Evolutionary conservation across 768 basidiomycete genomes (phyloP).

Genomic region (Galerina marginata): DNA sequence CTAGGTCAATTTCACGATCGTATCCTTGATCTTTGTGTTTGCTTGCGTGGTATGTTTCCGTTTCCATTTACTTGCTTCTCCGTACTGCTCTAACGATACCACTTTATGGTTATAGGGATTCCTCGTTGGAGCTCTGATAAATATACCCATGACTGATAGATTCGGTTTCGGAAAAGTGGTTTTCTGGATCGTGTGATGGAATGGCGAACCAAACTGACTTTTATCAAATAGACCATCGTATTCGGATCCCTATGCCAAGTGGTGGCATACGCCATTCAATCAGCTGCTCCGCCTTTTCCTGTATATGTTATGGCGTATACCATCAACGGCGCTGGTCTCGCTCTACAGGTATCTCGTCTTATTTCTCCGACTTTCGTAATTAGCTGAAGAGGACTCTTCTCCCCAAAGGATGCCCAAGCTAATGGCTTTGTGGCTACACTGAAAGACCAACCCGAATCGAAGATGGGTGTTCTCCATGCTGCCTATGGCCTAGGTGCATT

Average conservation of each 20-base stretch:
- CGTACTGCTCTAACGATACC: neutral
- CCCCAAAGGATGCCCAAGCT: slow-evolving; percentile 67
- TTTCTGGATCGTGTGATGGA: neutral
- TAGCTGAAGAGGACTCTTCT: neutral
- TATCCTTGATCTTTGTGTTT: slow-evolving; percentile 63
- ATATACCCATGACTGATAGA: slow-evolving; percentile 42
- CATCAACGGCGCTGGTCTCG: slow-evolving; percentile 49
- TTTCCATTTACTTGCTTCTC: neutral
- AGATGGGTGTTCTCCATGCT: slow-evolving; percentile 60
- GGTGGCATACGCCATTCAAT: slow-evolving; percentile 57
- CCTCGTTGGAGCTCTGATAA: slow-evolving; percentile 42
- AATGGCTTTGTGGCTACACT: slow-evolving; percentile 72
- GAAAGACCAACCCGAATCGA: slow-evolving; percentile 57
- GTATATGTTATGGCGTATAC: slow-evolving; percentile 55
- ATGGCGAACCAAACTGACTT: neutral
- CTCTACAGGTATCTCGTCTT: slow-evolving; percentile 45
- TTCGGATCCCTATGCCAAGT: slow-evolving; percentile 56
- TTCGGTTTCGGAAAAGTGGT: slow-evolving; percentile 51
- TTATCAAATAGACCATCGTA: slow-evolving; percentile 21
- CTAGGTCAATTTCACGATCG: slow-evolving; percentile 55
- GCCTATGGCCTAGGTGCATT: slow-evolving; percentile 73
- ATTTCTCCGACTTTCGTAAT: neutral
- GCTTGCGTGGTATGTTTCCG: slow-evolving; percentile 39
- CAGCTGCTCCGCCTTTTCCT: slow-evolving; percentile 67
- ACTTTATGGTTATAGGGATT: slow-evolving; percentile 39